Evolutionary conservation across 805 yeast genomes (phyloP).

Genomic region (Candida odintsovae): DNA sequence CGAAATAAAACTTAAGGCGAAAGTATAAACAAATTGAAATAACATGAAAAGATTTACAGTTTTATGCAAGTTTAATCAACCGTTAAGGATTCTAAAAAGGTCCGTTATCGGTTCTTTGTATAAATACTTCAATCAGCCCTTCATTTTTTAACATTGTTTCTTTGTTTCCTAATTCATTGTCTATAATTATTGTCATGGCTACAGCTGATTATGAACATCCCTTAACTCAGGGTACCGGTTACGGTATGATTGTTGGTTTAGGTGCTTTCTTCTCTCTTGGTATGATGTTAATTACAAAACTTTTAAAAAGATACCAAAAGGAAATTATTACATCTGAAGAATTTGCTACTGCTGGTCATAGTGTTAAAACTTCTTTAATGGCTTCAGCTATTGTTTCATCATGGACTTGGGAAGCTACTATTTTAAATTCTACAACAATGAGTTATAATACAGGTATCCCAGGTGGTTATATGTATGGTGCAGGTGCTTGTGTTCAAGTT

Average conservation of each 20-base stretch:
- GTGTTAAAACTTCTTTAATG: constrained; percentile 78
- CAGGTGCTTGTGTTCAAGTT: constrained; percentile 89
- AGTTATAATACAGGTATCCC: constrained; percentile 70
- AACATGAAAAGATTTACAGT: too few species aligned
- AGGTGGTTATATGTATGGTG: constrained; percentile 71
- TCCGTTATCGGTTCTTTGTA: neutral
- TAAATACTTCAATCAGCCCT: neutral
- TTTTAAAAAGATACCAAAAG: constrained; percentile 71
- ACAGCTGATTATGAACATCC: constrained; percentile 6
- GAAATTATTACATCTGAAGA: constrained; percentile 92
- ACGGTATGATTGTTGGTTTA: constrained; percentile 83
- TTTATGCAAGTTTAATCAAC: too few species aligned
- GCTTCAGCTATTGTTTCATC: constrained; percentile 89
- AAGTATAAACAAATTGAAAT: too few species aligned
- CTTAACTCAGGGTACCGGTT: constrained; percentile 72
- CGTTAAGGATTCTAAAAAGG: too few species aligned
- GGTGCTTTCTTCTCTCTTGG: constrained; percentile 74
- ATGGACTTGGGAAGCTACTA: constrained; percentile 92
- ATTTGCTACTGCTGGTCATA: constrained; percentile 87
- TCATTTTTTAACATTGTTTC: too few species aligned
- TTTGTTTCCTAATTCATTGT: too few species aligned
- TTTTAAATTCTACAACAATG: constrained; percentile 70
- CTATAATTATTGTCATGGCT: neutral
- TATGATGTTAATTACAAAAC: constrained; percentile 70
- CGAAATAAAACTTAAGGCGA: too few species aligned